phyloP scores from a whole-genome alignment of 2,329 filamentous ascomycete genomes.

The Chaetomium sp. region DNA sequence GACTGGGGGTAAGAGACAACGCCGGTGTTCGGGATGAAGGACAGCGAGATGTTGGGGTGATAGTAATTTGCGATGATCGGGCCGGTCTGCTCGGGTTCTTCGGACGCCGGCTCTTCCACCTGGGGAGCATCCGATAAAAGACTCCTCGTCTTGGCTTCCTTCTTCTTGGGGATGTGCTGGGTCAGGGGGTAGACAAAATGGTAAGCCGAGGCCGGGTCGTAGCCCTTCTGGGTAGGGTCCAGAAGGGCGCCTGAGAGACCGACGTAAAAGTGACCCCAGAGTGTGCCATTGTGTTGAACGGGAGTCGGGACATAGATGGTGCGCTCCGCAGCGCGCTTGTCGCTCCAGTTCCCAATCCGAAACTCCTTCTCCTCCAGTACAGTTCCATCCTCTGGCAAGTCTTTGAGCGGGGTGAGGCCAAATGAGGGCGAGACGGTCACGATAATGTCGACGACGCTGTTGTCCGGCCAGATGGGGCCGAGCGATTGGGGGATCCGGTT shows the following conservation, averaged over 20 bases:
- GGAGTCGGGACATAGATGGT: conserved; percentile 68
- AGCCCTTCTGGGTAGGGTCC: conserved; percentile 67
- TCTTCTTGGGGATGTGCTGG: conserved; percentile 87
- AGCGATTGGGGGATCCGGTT: conserved; percentile 62
- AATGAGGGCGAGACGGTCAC: conserved; percentile 77
- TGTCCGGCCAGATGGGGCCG: conserved; percentile 80
- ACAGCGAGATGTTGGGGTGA: conserved; percentile 88
- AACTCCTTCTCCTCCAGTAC: conserved; percentile 78
- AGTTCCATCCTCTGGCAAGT: conserved; percentile 59
- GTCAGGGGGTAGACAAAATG: conserved; percentile 82
- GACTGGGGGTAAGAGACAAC: conserved; percentile 59
- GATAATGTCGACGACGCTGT: conserved; percentile 72
- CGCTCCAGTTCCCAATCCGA: conserved; percentile 68
- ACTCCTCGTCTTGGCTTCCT: conserved; percentile 78
- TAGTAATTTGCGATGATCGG: conserved; percentile 82
- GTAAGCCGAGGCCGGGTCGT: conserved; percentile 69
- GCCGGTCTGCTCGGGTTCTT: conserved; percentile 47
- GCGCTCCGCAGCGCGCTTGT: conserved; percentile 70
- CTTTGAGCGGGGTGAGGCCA: conserved; percentile 59
- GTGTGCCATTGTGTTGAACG: conserved; percentile 85
- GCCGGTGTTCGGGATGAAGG: conserved; percentile 76
- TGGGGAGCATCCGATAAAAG: conserved; percentile 56
- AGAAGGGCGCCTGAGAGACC: conserved; percentile 67
- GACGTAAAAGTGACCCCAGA: conserved; percentile 93
- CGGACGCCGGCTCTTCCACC: conserved; percentile 45